Evolutionary conservation across 495 filamentous ascomycete species (phyloP).

Genomic region (Aspergillus saccharolyticus): DNA sequence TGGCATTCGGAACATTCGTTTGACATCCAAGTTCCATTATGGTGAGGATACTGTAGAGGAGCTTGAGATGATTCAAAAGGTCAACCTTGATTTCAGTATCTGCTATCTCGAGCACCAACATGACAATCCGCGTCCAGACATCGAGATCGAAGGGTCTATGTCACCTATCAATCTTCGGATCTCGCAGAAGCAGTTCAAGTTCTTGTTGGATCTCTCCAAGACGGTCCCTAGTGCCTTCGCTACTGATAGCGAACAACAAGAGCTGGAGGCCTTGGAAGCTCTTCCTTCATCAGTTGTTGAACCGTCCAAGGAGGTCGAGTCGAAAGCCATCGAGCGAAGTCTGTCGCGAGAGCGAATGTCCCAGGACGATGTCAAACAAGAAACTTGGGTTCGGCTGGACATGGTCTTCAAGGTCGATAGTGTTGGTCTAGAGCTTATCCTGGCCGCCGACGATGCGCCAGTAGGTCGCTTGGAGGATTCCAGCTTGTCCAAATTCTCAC

Average conservation of each 20-base stretch:
- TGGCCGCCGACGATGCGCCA: constrained; percentile 66
- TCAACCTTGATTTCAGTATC: constrained; percentile 86
- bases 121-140: constrained; percentile 75
- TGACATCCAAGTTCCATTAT: constrained; percentile 89
- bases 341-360: constrained; percentile 30
- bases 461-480: constrained; percentile 72
- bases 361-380: constrained; percentile 58
- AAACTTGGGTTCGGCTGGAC: constrained; percentile 89
- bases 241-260: constrained; percentile 65
- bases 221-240: constrained; percentile 85
- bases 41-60: constrained; percentile 67
- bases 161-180: constrained; percentile 86
- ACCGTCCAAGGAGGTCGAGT: constrained; percentile 35
- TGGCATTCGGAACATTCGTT: constrained; percentile 83
- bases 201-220: constrained; percentile 75
- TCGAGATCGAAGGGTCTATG: constrained; percentile 86
- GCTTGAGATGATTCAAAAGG: constrained; percentile 92
- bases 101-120: constrained; percentile 82
- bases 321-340: constrained; percentile 45
- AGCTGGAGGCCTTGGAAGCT: constrained; percentile 58
- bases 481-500: constrained; percentile 86
- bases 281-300: constrained; percentile 54
- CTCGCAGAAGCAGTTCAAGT: constrained; percentile 85
- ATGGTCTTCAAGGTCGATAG: constrained; percentile 85
- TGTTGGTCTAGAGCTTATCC: constrained; percentile 82